phyloP scores from a whole-genome alignment of 1,139 yeast species.

The Blastobotrys persicus region DNA sequence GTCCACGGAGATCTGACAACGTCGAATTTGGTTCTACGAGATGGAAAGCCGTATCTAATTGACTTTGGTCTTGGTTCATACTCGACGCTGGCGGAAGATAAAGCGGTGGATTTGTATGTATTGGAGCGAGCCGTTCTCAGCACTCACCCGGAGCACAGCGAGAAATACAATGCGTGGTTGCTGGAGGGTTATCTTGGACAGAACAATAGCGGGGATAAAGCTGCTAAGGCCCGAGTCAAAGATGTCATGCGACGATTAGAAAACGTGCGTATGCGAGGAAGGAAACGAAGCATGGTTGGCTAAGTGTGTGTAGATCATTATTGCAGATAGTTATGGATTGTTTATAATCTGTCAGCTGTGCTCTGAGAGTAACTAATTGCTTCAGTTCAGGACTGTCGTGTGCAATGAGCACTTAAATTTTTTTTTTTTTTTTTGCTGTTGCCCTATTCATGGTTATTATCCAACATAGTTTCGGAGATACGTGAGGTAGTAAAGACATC shows the following conservation, averaged over 20 bases:
- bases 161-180: conserved; percentile 63
- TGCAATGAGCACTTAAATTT: too few species aligned
- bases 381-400: too few species aligned
- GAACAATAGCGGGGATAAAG: conserved; percentile 25
- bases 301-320: too few species aligned
- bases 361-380: too few species aligned
- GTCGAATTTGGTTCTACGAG: conserved; percentile 69
- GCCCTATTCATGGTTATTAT: too few species aligned
- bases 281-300: conserved; percentile 94
- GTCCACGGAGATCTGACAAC: conserved; percentile 95
- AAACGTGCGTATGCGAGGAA: conserved; percentile 86
- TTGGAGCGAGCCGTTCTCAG: conserved; percentile 87
- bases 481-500: too few species aligned
- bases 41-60: conserved; percentile 57
- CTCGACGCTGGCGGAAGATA: conserved; percentile 78
- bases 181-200: conserved; percentile 62
- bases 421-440: too few species aligned
- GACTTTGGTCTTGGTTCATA: conserved; percentile 91
- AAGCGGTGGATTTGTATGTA: conserved; percentile 94
- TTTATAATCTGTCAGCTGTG: too few species aligned
- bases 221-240: conserved; percentile 37
- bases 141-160: conserved; percentile 79
- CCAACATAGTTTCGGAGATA: too few species aligned
- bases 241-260: conserved; percentile 67
- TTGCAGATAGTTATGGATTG: too few species aligned